Percentiles rank a stretch among this genome's conserved stretches.
These are phyloP conservation scores for Xylariaceae sp. DNA, from an alignment of 2,329 filamentous ascomycete genomes.

Conservation along the genomic window DNA sequence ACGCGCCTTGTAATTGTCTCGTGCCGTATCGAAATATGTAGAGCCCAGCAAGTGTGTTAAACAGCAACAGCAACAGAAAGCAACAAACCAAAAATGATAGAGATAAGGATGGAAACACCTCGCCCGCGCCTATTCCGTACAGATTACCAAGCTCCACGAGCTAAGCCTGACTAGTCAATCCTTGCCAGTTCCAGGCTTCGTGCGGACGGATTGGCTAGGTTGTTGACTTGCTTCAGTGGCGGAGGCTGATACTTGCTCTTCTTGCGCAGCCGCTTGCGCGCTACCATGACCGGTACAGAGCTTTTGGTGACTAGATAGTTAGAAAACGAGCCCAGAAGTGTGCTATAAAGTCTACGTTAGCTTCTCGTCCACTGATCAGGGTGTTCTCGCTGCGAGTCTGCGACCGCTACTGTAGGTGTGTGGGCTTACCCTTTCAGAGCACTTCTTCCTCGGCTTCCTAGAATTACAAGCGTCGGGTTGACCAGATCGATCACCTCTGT, in stretches of 20 bases:
- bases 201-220: conserved; percentile 64
- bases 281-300: conserved; percentile 96
- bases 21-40: neutral
- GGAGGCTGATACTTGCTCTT: conserved; percentile 74
- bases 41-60: neutral
- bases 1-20: neutral
- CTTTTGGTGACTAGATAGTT: conserved; percentile 98
- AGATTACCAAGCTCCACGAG: neutral
- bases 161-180: conserved; percentile 52
- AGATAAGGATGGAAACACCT: neutral
- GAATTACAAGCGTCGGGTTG: conserved; percentile 84
- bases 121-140: neutral
- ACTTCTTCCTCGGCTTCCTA: conserved; percentile 86
- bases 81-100: neutral
- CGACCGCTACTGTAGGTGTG: conserved; percentile 1
- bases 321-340: conserved; percentile 91
- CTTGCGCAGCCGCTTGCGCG: conserved; percentile 81
- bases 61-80: neutral
- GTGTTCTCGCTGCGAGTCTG: no score
- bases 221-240: conserved; percentile 71
- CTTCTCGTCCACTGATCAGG: neutral
- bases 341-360: conserved; percentile 46
- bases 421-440: conserved; percentile 81
- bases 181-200: conserved; percentile 66
- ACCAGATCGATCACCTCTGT: conserved; percentile 95